Conservation (phyloP, 495 filamentous ascomycete species). For the Amphirosellinia nigrospora region DNA sequence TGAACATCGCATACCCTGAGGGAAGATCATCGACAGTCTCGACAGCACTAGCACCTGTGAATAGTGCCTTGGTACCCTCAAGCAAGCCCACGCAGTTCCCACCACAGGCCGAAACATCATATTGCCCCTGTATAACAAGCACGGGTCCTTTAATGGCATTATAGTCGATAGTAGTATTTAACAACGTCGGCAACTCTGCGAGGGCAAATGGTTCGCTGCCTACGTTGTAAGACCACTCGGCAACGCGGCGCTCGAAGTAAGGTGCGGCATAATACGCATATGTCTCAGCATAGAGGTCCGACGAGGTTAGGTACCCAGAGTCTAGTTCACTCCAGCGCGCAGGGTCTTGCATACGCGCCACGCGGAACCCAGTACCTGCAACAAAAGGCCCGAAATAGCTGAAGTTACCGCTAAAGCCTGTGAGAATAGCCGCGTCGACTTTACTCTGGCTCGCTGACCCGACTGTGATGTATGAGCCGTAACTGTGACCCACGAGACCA, state of each 20-base stretch:
- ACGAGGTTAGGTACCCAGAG: conserved; percentile 31
- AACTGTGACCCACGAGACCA: conserved; percentile 41
- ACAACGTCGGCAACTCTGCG: conserved; percentile 34
- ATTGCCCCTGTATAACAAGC: conserved; percentile 35
- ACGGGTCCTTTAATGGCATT: conserved; percentile 26
- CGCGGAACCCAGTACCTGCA: conserved; percentile 33
- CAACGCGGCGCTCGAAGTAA: conserved; percentile 36
- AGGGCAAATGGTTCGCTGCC: conserved; percentile 39
- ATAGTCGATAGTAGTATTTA: conserved; percentile 23
- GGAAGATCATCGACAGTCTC: conserved; percentile 12
- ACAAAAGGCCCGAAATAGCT: conserved; percentile 35
- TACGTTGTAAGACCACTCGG: conserved; percentile 33
- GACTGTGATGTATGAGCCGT: conserved; percentile 36
- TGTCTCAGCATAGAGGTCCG: conserved; percentile 1
- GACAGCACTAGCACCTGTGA: conserved; percentile 7
- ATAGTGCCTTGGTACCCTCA: conserved; percentile 25
- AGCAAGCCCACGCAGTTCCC: conserved; percentile 38
- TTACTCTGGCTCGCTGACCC: conserved; percentile 30
- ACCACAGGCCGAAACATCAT: conserved; percentile 37
- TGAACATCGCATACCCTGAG: neutral
- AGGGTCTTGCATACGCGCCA: conserved; percentile 29
- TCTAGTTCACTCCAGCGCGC: conserved; percentile 33
- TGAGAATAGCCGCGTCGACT: conserved; percentile 34
- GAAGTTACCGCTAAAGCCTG: conserved; percentile 36
- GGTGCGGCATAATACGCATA: conserved; percentile 31